phyloP scores from a whole-genome alignment of 176 grass and related monocot genomes.

The Aegilops speltoides region DNA sequence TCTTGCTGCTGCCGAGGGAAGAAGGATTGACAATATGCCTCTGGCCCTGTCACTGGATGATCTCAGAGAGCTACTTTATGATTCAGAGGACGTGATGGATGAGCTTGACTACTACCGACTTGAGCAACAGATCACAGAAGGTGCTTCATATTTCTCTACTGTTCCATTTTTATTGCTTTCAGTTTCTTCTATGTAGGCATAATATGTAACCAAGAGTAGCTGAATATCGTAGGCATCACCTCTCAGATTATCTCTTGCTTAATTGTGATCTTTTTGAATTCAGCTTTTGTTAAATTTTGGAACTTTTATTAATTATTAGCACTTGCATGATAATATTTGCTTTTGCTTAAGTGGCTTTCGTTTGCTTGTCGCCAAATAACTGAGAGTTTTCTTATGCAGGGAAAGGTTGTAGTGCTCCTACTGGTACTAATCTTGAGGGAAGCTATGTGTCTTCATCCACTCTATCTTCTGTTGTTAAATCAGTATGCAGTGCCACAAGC shows the following conservation, averaged over 20 bases:
- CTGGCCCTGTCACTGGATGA: background rate
- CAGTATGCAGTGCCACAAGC: background rate
- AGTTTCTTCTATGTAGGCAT: background rate
- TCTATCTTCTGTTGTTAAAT: background rate
- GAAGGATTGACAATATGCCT: background rate
- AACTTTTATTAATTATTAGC: background rate
- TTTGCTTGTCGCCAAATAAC: background rate
- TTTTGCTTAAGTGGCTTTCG: background rate
- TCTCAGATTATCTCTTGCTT: background rate
- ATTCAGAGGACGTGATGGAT: conserved; percentile 19
- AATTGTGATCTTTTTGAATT: background rate
- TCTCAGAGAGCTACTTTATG: conserved; percentile 10
- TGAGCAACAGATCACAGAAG: background rate
- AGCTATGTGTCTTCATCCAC: background rate
- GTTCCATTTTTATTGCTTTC: background rate
- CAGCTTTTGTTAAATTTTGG: background rate
- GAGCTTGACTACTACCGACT: conserved; percentile 29
- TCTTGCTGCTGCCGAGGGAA: background rate
- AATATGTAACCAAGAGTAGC: background rate
- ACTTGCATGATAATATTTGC: background rate
- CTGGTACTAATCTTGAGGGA: background rate
- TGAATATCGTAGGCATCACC: background rate
- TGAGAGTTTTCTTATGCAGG: background rate
- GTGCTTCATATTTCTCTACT: background rate
- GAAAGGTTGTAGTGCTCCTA: background rate